Evolutionary conservation across 495 filamentous ascomycete species (phyloP).

Genomic region (Hapsidospora chrysogenum): DNA sequence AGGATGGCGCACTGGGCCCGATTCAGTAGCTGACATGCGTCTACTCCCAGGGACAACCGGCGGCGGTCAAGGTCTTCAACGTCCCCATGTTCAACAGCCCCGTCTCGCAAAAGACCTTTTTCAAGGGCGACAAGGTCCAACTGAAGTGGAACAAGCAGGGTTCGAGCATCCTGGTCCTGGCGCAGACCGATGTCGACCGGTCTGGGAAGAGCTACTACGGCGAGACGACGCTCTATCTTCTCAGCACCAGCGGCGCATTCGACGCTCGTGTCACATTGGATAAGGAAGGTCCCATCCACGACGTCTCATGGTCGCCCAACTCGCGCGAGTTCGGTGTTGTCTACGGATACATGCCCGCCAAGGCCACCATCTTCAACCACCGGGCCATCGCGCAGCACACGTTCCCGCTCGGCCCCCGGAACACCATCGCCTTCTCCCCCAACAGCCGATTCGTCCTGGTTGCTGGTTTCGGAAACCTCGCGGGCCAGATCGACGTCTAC

Average conservation of each 20-base stretch:
- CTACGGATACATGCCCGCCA: constrained; percentile 95
- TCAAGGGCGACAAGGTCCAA: constrained; percentile 96
- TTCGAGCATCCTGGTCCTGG: constrained; percentile 81
- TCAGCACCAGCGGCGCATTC: constrained; percentile 81
- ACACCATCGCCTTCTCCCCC: constrained; percentile 91
- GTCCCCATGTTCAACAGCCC: constrained; percentile 66
- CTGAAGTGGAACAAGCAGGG: constrained; percentile 92
- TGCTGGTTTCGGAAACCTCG: constrained; percentile 92
- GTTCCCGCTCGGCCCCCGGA: constrained; percentile 74
- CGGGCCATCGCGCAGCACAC: constrained; percentile 63
- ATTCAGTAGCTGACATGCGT: no score
- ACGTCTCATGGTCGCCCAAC: constrained; percentile 94
- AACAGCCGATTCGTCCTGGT: constrained; percentile 84
- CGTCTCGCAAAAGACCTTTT: constrained; percentile 95
- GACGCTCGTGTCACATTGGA: constrained; percentile 85
- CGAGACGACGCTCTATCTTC: constrained; percentile 90
- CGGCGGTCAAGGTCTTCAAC: constrained; percentile 84
- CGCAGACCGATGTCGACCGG: constrained; percentile 95
- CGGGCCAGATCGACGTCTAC: constrained; percentile 94
- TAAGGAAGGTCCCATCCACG: constrained; percentile 96
- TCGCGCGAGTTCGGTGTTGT: constrained; percentile 93
- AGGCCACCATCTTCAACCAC: constrained; percentile 90
- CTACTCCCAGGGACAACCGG: constrained; percentile 78
- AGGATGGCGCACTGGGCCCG: no score
- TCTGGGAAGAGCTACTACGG: constrained; percentile 98